phyloP scores from a whole-genome alignment of 2,329 filamentous ascomycete genomes.

The Calonectria hawksworthii region DNA sequence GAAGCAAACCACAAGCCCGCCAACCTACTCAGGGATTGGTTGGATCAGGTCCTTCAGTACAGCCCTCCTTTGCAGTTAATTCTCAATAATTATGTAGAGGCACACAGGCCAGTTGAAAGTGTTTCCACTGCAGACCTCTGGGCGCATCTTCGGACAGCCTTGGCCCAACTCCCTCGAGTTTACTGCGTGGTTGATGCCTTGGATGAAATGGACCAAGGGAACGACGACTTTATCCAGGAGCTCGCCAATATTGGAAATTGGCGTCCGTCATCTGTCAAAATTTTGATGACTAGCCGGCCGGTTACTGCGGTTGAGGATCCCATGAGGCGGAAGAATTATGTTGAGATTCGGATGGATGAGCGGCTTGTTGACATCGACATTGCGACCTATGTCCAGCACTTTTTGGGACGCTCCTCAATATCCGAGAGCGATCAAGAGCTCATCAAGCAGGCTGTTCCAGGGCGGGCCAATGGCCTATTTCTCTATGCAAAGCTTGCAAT shows the following conservation, averaged over 20 bases:
- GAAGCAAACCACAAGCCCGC: conserved; percentile 48
- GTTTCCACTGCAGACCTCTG: conserved; percentile 45
- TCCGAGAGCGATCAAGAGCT: conserved; percentile 30
- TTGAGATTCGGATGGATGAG: conserved; percentile 55
- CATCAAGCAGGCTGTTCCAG: conserved; percentile 21
- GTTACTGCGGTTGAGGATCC: conserved; percentile 46
- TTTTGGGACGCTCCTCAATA: conserved; percentile 32
- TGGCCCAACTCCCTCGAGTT: conserved; percentile 29
- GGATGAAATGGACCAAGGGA: conserved; percentile 58
- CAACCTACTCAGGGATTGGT: conserved; percentile 50
- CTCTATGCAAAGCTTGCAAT: conserved; percentile 35
- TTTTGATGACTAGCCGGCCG: conserved; percentile 57
- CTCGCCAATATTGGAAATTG: conserved; percentile 49
- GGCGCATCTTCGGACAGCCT: conserved; percentile 38
- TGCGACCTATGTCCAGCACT: conserved; percentile 50
- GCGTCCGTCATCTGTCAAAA: conserved; percentile 47
- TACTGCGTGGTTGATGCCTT: conserved; percentile 58
- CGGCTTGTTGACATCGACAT: conserved; percentile 57
- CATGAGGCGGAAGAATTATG: conserved; percentile 42
- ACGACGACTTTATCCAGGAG: conserved; percentile 49
- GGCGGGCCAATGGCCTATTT: conserved; percentile 30
- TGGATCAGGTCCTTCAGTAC: conserved; percentile 48
- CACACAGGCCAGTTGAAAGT: background rate
- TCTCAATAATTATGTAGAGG: conserved; percentile 33
- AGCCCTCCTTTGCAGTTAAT: conserved; percentile 45